Percentiles rank a stretch among this genome's conserved stretches.
Conservation (phyloP, 2,329 filamentous ascomycete genomes). For the Stachybotrys echinatus region DNA sequence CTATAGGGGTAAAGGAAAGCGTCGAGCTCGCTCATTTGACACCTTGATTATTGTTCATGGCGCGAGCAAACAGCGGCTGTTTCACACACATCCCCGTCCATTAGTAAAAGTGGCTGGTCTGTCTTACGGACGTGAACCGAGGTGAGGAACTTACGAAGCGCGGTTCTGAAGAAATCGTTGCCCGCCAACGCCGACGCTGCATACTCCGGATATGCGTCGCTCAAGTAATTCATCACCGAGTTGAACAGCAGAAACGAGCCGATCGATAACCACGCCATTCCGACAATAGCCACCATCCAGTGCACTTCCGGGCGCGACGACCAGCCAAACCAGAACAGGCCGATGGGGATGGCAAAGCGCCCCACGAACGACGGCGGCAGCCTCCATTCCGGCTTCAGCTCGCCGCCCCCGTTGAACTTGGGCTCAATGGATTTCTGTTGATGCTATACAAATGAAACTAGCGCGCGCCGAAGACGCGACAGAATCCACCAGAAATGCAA, state of each 20-base stretch:
- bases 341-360: slow-evolving; percentile 47
- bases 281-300: slow-evolving; percentile 50
- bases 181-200: slow-evolving; percentile 1
- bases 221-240: neutral
- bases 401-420: slow-evolving; percentile 50
- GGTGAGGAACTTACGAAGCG: neutral
- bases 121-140: too few relatives aligned
- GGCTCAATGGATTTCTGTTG: neutral
- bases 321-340: slow-evolving; percentile 27
- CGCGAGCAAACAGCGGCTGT: neutral
- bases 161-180: neutral
- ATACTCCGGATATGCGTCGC: neutral
- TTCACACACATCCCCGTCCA: neutral
- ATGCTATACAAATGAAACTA: neutral
- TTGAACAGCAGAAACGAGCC: neutral
- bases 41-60: neutral
- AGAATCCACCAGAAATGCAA: slow-evolving; percentile 45
- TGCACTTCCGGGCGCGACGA: slow-evolving; percentile 50
- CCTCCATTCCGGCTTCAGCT: slow-evolving; percentile 20
- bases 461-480: slow-evolving; percentile 13
- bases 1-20: neutral
- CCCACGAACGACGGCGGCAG: slow-evolving; percentile 15
- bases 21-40: neutral
- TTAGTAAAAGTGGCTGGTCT: too few relatives aligned
- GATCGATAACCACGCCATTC: slow-evolving; percentile 24